These are phyloP conservation scores for Chaetomium strumarium DNA, from an alignment of 2,329 filamentous ascomycete species.

Conservation along the genomic window DNA sequence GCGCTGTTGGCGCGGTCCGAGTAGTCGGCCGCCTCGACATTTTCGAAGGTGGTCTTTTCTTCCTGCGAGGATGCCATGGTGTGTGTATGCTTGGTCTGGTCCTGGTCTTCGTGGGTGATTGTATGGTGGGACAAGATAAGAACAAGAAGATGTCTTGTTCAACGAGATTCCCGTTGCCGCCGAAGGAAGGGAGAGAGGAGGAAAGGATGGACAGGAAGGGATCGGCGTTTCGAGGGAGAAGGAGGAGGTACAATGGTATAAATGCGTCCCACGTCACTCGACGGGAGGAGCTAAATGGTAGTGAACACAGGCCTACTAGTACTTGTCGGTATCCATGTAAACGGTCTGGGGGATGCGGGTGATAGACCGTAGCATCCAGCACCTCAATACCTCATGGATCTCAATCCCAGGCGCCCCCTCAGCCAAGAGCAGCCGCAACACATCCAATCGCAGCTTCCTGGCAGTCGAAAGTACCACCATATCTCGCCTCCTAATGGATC, in stretches of 20 bases:
- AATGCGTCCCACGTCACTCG: constrained; percentile 5
- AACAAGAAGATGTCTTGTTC: neutral
- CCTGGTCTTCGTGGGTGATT: neutral
- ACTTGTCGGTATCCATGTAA: neutral
- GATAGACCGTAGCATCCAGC: no score
- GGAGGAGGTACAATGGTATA: constrained; percentile 3
- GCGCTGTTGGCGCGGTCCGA: constrained; percentile 9
- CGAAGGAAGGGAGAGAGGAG: neutral
- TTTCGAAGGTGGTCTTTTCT: constrained; percentile 13
- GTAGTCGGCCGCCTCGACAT: constrained; percentile 11
- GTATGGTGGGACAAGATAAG: neutral
- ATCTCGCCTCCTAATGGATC: neutral
- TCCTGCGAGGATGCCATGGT: constrained; percentile 10
- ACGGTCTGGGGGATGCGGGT: neutral
- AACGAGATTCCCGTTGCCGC: neutral
- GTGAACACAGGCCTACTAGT: neutral
- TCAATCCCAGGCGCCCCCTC: no score
- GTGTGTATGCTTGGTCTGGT: neutral
- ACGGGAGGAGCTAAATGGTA: neutral
- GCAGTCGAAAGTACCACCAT: no score
- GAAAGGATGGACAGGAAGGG: neutral
- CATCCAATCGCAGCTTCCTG: no score
- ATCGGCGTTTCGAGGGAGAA: neutral
- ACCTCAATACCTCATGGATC: no score
- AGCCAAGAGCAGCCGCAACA: no score